Percentiles rank a stretch among this genome's conserved stretches.
These are phyloP conservation scores for Phylloporus gajari DNA, from an alignment of 1,284 basidiomycete species.

Conservation along the genomic window DNA sequence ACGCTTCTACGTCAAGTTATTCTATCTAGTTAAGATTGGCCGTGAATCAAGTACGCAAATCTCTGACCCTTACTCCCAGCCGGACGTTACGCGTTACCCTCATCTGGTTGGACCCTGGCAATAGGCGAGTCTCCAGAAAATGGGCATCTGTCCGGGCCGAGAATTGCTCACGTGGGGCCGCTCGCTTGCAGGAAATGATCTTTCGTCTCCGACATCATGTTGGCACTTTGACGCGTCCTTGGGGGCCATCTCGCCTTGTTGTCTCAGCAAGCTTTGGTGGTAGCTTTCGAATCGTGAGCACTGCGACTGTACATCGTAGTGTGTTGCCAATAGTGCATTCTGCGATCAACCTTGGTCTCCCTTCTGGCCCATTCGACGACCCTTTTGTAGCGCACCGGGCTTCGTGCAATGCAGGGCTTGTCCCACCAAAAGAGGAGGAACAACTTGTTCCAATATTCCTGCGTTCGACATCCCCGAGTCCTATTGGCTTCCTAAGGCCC, in stretches of 20 bases:
- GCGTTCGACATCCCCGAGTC: conserved; percentile 17
- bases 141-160: conserved; percentile 1
- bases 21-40: conserved; percentile 15
- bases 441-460: conserved; percentile 36
- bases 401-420: conserved; percentile 28
- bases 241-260: background rate
- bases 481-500: conserved; percentile 36
- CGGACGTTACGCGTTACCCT: no score
- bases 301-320: conserved; percentile 8
- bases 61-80: no score
- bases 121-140: no score
- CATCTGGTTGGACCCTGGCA: no score
- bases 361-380: conserved; percentile 34
- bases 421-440: conserved; percentile 28
- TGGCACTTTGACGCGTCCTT: background rate
- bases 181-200: conserved; percentile 4
- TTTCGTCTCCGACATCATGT: background rate
- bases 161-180: background rate
- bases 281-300: conserved; percentile 9
- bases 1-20: background rate
- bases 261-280: background rate
- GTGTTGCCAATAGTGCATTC: conserved; percentile 34
- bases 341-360: conserved; percentile 39
- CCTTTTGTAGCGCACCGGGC: conserved; percentile 25
- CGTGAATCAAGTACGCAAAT: conserved; percentile 22